Conservation (phyloP, 768 basidiomycete genomes). For the Termitomyces sp. region DNA sequence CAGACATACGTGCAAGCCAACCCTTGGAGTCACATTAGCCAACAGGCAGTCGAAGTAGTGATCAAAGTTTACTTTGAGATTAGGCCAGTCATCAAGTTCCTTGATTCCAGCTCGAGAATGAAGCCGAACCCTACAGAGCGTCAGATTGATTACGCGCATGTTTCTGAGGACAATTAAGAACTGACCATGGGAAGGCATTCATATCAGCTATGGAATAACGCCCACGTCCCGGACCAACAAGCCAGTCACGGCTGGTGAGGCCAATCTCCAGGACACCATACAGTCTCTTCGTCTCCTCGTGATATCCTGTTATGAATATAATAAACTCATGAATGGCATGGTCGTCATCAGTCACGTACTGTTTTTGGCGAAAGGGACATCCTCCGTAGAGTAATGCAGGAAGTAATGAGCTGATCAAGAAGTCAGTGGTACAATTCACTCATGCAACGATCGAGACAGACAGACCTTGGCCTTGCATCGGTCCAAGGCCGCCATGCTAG, state of each 20-base stretch:
- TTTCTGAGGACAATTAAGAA: background rate
- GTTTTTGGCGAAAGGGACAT: conserved; percentile 67
- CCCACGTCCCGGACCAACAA: conserved; percentile 73
- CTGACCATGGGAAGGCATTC: conserved; percentile 63
- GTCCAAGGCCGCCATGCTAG: conserved; percentile 79
- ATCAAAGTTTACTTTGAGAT: conserved; percentile 12
- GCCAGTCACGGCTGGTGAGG: conserved; percentile 67
- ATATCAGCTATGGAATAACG: conserved; percentile 72
- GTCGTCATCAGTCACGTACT: conserved; percentile 27
- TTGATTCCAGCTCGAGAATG: conserved; percentile 36
- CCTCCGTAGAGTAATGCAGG: conserved; percentile 54
- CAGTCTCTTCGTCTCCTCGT: conserved; percentile 77
- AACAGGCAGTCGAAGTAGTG: background rate
- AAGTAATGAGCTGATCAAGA: conserved; percentile 59
- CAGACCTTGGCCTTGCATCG: conserved; percentile 76
- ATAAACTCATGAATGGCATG: background rate
- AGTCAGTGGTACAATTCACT: background rate
- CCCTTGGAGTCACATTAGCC: conserved; percentile 1
- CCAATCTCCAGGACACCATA: conserved; percentile 79
- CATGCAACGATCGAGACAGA: background rate
- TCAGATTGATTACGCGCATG: background rate
- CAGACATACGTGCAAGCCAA: conserved; percentile 10
- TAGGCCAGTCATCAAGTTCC: conserved; percentile 17
- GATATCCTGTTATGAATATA: conserved; percentile 48
- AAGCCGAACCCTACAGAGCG: conserved; percentile 46